Evolutionary conservation across 306 rosid species (phyloP).

Genomic region (Prosopis cineraria): DNA sequence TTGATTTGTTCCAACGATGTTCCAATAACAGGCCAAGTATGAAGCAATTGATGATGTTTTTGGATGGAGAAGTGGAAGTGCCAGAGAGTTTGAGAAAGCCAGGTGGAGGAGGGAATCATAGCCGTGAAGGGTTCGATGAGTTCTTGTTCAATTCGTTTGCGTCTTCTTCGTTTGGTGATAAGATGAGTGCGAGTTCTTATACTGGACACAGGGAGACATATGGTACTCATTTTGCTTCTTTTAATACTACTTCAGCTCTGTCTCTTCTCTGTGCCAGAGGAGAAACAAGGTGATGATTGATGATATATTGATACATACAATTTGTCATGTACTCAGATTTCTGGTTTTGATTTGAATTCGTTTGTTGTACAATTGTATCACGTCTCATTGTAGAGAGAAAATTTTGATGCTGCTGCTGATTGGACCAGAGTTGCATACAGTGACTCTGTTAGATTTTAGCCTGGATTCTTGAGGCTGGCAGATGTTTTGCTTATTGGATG

Average conservation of each 20-base stretch:
- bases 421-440: not conserved
- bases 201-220: constrained; percentile 32
- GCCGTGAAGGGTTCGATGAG: constrained; percentile 59
- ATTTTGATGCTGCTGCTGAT: not conserved
- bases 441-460: not conserved
- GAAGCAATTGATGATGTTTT: constrained; percentile 59
- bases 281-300: constrained; percentile 33
- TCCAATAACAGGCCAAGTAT: constrained; percentile 58
- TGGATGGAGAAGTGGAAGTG: constrained; percentile 61
- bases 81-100: constrained; percentile 47
- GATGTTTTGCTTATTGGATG: not conserved
- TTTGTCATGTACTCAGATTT: not conserved
- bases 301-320: not conserved
- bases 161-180: constrained; percentile 53
- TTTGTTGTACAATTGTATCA: not conserved
- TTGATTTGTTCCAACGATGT: constrained; percentile 58
- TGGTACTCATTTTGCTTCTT: constrained; percentile 42
- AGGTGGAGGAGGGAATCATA: constrained; percentile 4
- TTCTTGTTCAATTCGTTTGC: constrained; percentile 48
- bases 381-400: not conserved
- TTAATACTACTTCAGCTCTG: constrained; percentile 40
- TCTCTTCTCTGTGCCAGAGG: constrained; percentile 40
- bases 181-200: constrained; percentile 38
- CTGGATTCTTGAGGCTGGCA: not conserved
- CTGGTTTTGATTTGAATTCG: not conserved